Conservation (phyloP, 768 basidiomycete species). For the Amanita fuliginea region DNA sequence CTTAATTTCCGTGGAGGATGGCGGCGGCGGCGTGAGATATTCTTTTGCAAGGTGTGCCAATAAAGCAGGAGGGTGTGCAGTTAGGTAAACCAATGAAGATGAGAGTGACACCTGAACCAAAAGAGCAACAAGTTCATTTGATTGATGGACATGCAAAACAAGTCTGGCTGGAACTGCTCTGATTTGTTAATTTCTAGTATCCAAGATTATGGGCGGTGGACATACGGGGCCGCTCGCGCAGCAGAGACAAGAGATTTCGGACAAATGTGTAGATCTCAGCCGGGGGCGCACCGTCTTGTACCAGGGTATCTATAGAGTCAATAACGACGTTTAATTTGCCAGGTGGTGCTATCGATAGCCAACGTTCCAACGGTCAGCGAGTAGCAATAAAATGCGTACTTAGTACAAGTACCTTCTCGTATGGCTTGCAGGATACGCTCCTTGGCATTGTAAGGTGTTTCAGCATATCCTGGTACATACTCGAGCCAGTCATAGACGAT, state of each 20-base stretch:
- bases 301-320: constrained; percentile 63
- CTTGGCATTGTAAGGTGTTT: constrained; percentile 20
- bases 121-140: constrained; percentile 38
- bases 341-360: not conserved
- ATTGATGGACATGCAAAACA: constrained; percentile 42
- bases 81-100: constrained; percentile 48
- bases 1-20: constrained; percentile 46
- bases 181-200: constrained; percentile 1
- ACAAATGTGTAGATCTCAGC: constrained; percentile 45
- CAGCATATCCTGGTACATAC: constrained; percentile 42
- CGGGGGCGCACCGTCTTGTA: constrained; percentile 44
- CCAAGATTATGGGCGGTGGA: constrained; percentile 4
- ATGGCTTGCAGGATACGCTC: constrained; percentile 30
- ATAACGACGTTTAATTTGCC: constrained; percentile 42
- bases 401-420: constrained; percentile 25
- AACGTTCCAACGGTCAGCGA: not conserved
- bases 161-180: constrained; percentile 42
- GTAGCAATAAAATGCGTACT: not conserved
- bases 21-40: constrained; percentile 65
- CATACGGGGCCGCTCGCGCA: constrained; percentile 42
- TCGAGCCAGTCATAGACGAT: constrained; percentile 38
- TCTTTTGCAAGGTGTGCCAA: constrained; percentile 56
- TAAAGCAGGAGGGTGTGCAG: constrained; percentile 61
- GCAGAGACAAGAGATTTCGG: constrained; percentile 28
- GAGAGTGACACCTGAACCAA: constrained; percentile 57